Base-by-base conservation (phyloP, 2,329 filamentous ascomycete genomes). In the Trichoderma sp. region DNA sequence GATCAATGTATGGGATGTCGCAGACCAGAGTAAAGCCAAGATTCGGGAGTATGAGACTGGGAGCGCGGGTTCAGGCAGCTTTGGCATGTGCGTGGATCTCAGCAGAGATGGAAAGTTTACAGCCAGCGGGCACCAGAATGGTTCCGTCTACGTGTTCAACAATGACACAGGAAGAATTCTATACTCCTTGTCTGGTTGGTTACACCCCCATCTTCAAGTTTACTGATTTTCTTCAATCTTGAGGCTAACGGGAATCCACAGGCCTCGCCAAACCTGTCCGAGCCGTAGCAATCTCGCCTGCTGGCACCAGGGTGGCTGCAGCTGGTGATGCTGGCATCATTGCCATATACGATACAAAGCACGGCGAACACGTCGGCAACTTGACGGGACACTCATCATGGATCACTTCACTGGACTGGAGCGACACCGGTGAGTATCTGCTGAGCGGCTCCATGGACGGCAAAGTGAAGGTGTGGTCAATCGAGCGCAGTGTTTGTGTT, bases 401-500 rank as follows among this genome's bases (percentile, higher is more conserved):
- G 96, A 91, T 99, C 75, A 92, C 95, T 73, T 92, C 92, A 36
- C 85, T 98, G 57, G 94, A 97, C 80, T 99, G 95, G 94, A 98
- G 92, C 80, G 89, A 93, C 78, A 97, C 93, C 5, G 96, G 96
- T 62, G 95, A 98, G 82, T 97, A 93, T 80, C 84, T 99, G 14
- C 86, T 98, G 3, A 97, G 92, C 78, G 93, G 94, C 62, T 90
- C 92, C 1, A 94, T 97, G 80, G 95, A 98, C 79, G 95, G 96
- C 47, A 98, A 97, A 81, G 93, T 93, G 73, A 98, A 97, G 82
- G 93, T 98, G 34, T 99, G 96, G 96, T 95, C 93, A 34, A 89
- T 98, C 72, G 94, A 97, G 77, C 89, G 91, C 39, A 88, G 90
- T 71, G 86, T 87, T 5, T 98, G 96, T 79, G 96, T 99, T 58